Evolutionary conservation across 2,329 filamentous ascomycete genomes (phyloP).

Genomic region (Aspergillus tanneri): DNA sequence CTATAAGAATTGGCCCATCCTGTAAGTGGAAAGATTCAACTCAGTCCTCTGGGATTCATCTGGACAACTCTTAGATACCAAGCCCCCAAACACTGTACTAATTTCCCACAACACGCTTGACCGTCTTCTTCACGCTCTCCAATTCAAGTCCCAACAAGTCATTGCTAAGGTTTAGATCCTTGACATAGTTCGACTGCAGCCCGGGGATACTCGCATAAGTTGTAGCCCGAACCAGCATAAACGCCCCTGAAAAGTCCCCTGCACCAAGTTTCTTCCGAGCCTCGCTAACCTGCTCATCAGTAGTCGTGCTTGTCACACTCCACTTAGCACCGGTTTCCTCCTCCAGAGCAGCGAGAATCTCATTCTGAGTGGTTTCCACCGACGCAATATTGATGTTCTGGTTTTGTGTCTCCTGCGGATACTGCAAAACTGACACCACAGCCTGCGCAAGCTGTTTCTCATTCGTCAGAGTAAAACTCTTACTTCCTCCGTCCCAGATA

Average conservation of each 20-base stretch:
- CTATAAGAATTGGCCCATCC: too few relatives aligned
- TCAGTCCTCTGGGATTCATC: too few relatives aligned
- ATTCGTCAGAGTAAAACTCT: constrained; percentile 53
- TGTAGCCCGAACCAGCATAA: constrained; percentile 25
- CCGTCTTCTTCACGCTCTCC: constrained; percentile 22
- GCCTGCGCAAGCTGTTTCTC: constrained; percentile 53
- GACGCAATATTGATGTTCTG: constrained; percentile 59
- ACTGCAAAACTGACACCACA: constrained; percentile 52
- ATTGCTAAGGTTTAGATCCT: constrained; percentile 24
- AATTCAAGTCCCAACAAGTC: constrained; percentile 21
- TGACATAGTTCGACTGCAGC: constrained; percentile 25
- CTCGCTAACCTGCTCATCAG: constrained; percentile 23
- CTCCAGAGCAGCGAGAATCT: constrained; percentile 56
- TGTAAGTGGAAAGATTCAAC: too few relatives aligned
- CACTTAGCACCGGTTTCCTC: constrained; percentile 54
- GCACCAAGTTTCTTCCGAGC: constrained; percentile 18
- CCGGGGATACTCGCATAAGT: constrained; percentile 19
- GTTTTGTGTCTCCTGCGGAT: constrained; percentile 55
- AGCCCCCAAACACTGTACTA: not conserved
- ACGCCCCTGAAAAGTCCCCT: constrained; percentile 25
- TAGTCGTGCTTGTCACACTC: constrained; percentile 44
- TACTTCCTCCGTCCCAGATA: constrained; percentile 58
- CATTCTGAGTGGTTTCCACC: constrained; percentile 58
- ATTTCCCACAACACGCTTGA: constrained; percentile 12
- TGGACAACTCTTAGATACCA: not conserved